These are phyloP conservation scores for Hanseniaspora pseudoguilliermondii DNA, from an alignment of 805 yeast species.

Conservation along the genomic window DNA sequence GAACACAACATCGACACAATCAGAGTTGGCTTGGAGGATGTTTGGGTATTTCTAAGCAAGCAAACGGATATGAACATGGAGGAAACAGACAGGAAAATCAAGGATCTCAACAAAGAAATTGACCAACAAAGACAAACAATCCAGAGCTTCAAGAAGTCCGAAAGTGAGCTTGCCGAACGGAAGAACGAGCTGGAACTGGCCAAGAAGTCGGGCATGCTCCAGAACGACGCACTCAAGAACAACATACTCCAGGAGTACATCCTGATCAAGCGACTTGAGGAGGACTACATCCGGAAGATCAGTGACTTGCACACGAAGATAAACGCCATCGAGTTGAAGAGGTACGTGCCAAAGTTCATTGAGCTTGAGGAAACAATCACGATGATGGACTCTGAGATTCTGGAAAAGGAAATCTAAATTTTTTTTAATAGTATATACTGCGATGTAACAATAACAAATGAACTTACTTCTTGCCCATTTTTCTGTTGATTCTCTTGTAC, in stretches of 20 bases:
- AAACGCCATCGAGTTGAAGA: not conserved
- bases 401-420: not conserved
- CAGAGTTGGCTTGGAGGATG: not conserved
- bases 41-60: not conserved
- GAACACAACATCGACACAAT: not conserved
- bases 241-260: constrained; percentile 2
- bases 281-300: not conserved
- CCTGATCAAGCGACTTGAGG: not conserved
- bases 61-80: not conserved
- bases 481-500: constrained; percentile 57
- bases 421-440: not conserved
- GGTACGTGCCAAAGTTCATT: constrained; percentile 3
- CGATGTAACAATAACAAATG: constrained; percentile 13
- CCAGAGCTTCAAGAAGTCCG: not conserved
- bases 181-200: not conserved
- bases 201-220: not conserved
- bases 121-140: not conserved
- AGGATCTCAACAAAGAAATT: not conserved
- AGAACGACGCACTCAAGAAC: not conserved
- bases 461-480: constrained; percentile 22
- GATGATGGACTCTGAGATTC: constrained; percentile 7
- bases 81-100: not conserved
- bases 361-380: constrained; percentile 4
- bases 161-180: not conserved
- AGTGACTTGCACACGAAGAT: not conserved